These are phyloP conservation scores for Pichia heedii DNA, from an alignment of 805 yeast species.

Conservation along the genomic window DNA sequence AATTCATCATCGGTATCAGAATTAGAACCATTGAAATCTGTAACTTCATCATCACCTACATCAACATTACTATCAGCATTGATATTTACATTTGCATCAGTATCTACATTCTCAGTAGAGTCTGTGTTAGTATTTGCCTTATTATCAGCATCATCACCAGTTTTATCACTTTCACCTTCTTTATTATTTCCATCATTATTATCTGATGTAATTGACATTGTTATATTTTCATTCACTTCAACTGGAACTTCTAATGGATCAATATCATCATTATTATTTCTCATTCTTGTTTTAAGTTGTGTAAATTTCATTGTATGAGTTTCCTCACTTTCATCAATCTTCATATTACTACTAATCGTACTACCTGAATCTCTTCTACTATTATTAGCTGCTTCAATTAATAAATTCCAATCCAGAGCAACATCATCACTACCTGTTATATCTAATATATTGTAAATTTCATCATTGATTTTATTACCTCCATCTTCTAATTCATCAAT, in stretches of 20 bases:
- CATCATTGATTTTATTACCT: background rate
- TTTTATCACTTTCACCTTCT: background rate
- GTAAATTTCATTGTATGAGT: no score
- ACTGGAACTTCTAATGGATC: conserved; percentile 4
- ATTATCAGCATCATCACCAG: no score
- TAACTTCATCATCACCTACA: background rate
- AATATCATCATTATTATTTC: background rate
- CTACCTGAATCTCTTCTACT: conserved; percentile 11
- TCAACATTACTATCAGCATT: no score
- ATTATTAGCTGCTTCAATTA: conserved; percentile 5
- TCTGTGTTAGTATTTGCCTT: no score
- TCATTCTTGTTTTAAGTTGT: background rate
- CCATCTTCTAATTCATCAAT: conserved; percentile 2
- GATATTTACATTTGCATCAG: no score
- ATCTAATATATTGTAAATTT: conserved; percentile 3
- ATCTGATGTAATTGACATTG: background rate
- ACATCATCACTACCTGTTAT: conserved; percentile 8
- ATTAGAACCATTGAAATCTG: no score
- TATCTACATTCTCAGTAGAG: no score
- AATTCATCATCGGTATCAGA: background rate
- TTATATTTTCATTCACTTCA: background rate
- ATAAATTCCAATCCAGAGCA: conserved; percentile 9
- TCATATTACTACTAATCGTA: conserved; percentile 6
- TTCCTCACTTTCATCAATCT: background rate
- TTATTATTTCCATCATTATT: background rate